A percentile compares a stretch with the other conserved stretches of the same genome.
Evolutionary conservation across 495 filamentous ascomycete species (phyloP).

Genomic region (Aspergillus cristatus): DNA sequence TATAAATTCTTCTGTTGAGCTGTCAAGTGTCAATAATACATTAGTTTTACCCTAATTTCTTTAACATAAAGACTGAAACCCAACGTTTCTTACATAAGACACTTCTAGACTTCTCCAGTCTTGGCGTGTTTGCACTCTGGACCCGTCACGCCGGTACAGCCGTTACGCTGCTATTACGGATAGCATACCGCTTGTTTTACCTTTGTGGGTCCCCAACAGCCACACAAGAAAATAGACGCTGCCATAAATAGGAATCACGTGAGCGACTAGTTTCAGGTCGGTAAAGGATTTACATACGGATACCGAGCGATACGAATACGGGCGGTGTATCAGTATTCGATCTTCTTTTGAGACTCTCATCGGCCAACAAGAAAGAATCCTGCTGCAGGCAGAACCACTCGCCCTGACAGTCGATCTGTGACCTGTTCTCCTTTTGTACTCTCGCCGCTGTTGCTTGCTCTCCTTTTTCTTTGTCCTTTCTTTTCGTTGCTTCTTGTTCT

Average conservation of each 20-base stretch:
- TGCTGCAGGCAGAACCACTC: too few relatives aligned
- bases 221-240: too few relatives aligned
- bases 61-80: too few relatives aligned
- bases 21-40: too few relatives aligned
- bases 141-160: not conserved
- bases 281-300: not conserved
- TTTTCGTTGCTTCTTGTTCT: slow-evolving; percentile 1
- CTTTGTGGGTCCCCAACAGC: too few relatives aligned
- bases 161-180: too few relatives aligned
- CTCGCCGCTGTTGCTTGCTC: not conserved
- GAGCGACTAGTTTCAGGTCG: not conserved
- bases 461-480: not conserved
- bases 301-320: too few relatives aligned
- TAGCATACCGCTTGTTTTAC: too few relatives aligned
- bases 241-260: not conserved
- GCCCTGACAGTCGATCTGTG: not conserved
- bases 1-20: slow-evolving; percentile 50
- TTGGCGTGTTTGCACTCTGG: not conserved
- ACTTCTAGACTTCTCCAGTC: not conserved
- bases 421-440: not conserved
- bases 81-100: too few relatives aligned
- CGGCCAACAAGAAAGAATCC: not conserved
- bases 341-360: not conserved
- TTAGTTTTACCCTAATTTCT: too few relatives aligned
- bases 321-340: too few relatives aligned